phyloP scores from a whole-genome alignment of 495 filamentous ascomycete species.

The Daldinia loculata region DNA sequence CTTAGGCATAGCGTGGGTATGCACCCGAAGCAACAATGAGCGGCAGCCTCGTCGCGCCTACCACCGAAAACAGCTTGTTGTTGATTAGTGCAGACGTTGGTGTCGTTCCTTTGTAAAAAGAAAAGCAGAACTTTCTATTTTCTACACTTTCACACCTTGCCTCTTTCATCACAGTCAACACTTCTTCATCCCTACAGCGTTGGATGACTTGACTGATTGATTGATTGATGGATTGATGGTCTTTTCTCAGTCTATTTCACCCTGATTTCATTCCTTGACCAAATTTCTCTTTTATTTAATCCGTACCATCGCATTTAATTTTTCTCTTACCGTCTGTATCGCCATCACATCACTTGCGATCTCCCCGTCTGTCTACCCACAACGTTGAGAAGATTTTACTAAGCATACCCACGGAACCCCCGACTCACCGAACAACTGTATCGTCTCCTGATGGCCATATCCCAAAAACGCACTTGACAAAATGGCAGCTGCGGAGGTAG shows the following conservation, averaged over 20 bases:
- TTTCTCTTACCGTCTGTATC: slow-evolving; percentile 17
- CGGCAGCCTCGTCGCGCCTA: slow-evolving; percentile 39
- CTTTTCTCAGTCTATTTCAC: slow-evolving; percentile 1
- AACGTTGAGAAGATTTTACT: neutral
- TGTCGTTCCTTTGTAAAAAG: slow-evolving; percentile 16
- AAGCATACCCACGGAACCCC: neutral
- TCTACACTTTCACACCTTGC: slow-evolving; percentile 10
- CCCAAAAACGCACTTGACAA: slow-evolving; percentile 44
- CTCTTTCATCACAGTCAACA: slow-evolving; percentile 25
- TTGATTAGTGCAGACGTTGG: neutral
- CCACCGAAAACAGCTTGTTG: slow-evolving; percentile 39
- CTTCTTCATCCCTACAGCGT: neutral
- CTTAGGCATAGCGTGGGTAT: neutral
- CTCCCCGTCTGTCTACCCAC: slow-evolving; percentile 7
- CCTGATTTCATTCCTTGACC: slow-evolving; percentile 26
- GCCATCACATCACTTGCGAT: slow-evolving; percentile 3
- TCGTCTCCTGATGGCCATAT: slow-evolving; percentile 35
- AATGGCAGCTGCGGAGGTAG: slow-evolving; percentile 80
- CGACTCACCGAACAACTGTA: neutral
- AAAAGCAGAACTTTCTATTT: slow-evolving; percentile 14
- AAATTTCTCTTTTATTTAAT: slow-evolving; percentile 15
- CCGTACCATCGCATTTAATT: slow-evolving; percentile 16
- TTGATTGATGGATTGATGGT: slow-evolving; percentile 9
- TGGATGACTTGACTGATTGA: slow-evolving; percentile 16
- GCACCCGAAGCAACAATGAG: slow-evolving; percentile 1